phyloP scores from a whole-genome alignment of 495 filamentous ascomycete species.

The Aspergillus avenaceus region DNA sequence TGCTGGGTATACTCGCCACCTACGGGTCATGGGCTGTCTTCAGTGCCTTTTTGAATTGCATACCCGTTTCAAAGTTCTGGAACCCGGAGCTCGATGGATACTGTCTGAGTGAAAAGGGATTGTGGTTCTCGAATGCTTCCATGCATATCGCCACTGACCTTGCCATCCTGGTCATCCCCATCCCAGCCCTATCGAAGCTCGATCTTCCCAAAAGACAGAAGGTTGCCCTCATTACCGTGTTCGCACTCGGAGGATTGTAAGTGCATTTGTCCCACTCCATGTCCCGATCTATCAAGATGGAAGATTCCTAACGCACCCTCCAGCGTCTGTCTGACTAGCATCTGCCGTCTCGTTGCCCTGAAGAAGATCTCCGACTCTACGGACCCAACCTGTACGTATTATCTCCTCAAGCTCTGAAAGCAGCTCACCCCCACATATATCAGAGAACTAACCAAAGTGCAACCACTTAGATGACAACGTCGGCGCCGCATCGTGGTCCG shows the following conservation, averaged over 20 bases:
- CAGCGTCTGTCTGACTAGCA: conserved; percentile 45
- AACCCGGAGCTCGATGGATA: conserved; percentile 24
- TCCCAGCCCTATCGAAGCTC: conserved; percentile 41
- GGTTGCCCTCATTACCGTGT: conserved; percentile 42
- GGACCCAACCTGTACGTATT: conserved; percentile 39
- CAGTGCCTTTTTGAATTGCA: conserved; percentile 42
- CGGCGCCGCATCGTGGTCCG: conserved; percentile 67
- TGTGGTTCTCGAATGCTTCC: conserved; percentile 48
- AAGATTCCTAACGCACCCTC: not conserved
- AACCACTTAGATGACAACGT: conserved; percentile 47
- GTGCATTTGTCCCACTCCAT: conserved; percentile 9
- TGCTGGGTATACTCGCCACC: conserved; percentile 36
- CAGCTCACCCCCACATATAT: not conserved
- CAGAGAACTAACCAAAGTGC: not conserved
- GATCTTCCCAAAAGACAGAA: conserved; percentile 46
- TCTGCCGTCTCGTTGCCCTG: conserved; percentile 34
- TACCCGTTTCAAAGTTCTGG: conserved; percentile 47
- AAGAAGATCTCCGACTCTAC: conserved; percentile 35
- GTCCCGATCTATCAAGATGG: not conserved
- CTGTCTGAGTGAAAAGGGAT: conserved; percentile 37
- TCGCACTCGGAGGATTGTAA: conserved; percentile 51
- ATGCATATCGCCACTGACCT: conserved; percentile 53
- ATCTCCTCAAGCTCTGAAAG: not conserved
- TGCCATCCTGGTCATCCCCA: conserved; percentile 48
- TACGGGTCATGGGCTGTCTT: conserved; percentile 42